phyloP scores from a whole-genome alignment of 805 yeast species.

The Yarrowia sp. region DNA sequence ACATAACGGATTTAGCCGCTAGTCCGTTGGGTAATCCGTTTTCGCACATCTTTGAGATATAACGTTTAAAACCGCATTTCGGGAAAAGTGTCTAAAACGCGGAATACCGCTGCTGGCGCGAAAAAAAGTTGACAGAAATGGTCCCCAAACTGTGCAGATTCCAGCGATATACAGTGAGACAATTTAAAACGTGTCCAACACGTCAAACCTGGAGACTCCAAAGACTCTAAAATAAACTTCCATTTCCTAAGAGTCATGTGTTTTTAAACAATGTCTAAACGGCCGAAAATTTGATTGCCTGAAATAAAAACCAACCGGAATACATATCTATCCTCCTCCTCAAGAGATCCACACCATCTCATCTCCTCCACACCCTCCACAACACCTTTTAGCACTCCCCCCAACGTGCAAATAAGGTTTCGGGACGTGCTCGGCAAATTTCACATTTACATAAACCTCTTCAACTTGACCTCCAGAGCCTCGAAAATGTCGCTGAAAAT shows the following conservation, averaged over 20 bases:
- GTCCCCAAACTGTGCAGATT: not conserved
- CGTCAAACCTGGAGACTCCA: not conserved
- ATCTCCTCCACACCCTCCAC: not conserved
- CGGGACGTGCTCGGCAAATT: constrained; percentile 15
- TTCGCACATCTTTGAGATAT: not conserved
- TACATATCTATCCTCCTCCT: too few species aligned
- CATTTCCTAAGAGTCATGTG: constrained; percentile 5
- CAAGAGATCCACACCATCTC: too few species aligned
- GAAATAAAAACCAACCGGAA: too few species aligned
- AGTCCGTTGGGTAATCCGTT: constrained; percentile 7
- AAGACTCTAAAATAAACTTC: not conserved
- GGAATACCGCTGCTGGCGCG: not conserved
- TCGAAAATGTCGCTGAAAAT: constrained; percentile 4
- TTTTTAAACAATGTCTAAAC: too few species aligned
- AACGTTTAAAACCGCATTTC: not conserved
- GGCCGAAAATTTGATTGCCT: too few species aligned
- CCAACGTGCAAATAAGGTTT: not conserved
- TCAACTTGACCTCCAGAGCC: not conserved
- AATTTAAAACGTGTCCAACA: not conserved
- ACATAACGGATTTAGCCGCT: not conserved
- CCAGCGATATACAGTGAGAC: not conserved
- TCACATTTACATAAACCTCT: not conserved
- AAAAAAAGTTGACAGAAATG: not conserved
- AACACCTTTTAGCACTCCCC: too few species aligned
- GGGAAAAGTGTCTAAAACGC: not conserved